Evolutionary conservation across 106 monocot genomes (phyloP).

Genomic region (Dioscorea alata): DNA sequence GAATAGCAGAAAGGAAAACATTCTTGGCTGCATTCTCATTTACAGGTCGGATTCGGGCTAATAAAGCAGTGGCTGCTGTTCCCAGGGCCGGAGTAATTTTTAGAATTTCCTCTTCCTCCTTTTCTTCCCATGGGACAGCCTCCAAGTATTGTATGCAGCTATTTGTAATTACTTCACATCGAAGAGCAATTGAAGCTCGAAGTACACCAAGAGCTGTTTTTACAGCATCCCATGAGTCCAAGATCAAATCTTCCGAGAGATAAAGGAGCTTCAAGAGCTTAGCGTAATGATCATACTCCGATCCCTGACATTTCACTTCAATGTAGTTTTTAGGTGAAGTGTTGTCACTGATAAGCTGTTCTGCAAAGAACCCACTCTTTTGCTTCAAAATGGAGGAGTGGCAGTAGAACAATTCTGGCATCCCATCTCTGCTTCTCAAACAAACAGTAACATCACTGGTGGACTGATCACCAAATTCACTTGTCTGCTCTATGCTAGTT

Average conservation of each 20-base stretch:
- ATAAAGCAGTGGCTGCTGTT: slow-evolving; percentile 28
- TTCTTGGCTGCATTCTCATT: slow-evolving; percentile 57
- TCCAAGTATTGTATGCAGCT: slow-evolving; percentile 76
- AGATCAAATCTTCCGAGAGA: slow-evolving; percentile 37
- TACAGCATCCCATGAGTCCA: slow-evolving; percentile 65
- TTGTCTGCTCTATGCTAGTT: not conserved
- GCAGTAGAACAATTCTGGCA: slow-evolving; percentile 27
- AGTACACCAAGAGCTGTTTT: slow-evolving; percentile 74
- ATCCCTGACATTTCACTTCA: slow-evolving; percentile 40
- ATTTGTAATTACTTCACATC: slow-evolving; percentile 42
- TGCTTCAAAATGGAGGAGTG: slow-evolving; percentile 23
- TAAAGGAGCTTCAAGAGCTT: slow-evolving; percentile 75
- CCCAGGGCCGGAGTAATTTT: slow-evolving; percentile 54
- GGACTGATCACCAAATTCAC: slow-evolving; percentile 22
- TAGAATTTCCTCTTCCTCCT: slow-evolving; percentile 89
- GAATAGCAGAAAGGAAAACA: slow-evolving; percentile 83
- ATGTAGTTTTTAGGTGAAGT: slow-evolving; percentile 29
- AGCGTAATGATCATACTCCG: slow-evolving; percentile 62
- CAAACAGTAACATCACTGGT: slow-evolving; percentile 38
- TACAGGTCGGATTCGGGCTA: slow-evolving; percentile 62
- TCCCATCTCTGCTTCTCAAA: slow-evolving; percentile 20
- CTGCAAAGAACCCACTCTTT: slow-evolving; percentile 45
- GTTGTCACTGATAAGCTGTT: slow-evolving; percentile 25
- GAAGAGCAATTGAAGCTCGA: slow-evolving; percentile 56
- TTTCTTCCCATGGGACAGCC: slow-evolving; percentile 91